Percentiles rank a stretch among this genome's conserved stretches.
Conservation (phyloP, 2,329 filamentous ascomycete genomes). For the Fusarium tanahbumbuense region DNA sequence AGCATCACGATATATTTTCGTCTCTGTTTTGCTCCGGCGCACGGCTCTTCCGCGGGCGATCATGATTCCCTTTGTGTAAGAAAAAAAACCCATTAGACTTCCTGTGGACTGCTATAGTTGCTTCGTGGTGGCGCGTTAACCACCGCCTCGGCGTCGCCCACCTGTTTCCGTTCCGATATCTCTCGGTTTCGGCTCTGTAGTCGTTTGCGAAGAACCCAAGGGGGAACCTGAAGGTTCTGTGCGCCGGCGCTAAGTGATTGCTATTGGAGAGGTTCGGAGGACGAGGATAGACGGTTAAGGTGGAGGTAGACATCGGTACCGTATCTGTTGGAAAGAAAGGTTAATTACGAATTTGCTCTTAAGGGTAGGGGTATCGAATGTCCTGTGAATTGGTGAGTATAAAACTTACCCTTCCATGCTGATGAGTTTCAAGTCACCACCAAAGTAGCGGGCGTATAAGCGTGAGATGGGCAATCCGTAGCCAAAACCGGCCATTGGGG, state of each 20-base stretch:
- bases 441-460: slow-evolving; percentile 96
- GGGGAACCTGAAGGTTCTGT: slow-evolving; percentile 46
- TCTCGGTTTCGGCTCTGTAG: slow-evolving; percentile 71
- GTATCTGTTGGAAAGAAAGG: slow-evolving; percentile 69
- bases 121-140: slow-evolving; percentile 65
- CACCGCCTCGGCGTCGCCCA: slow-evolving; percentile 86
- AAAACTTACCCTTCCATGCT: slow-evolving; percentile 95
- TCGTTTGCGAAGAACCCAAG: slow-evolving; percentile 68
- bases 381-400: slow-evolving; percentile 8
- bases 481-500: slow-evolving; percentile 99
- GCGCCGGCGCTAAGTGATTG: slow-evolving; percentile 68
- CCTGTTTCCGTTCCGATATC: slow-evolving; percentile 87
- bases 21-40: slow-evolving; percentile 39
- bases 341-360: slow-evolving; percentile 25
- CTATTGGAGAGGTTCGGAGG: slow-evolving; percentile 97
- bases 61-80: slow-evolving; percentile 42
- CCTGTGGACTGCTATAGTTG: slow-evolving; percentile 45
- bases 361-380: neutral
- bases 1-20: slow-evolving; percentile 35
- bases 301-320: slow-evolving; percentile 99
- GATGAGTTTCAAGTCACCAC: slow-evolving; percentile 95
- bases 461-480: slow-evolving; percentile 95
- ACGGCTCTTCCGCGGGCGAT: slow-evolving; percentile 40
- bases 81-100: slow-evolving; percentile 47
- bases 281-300: slow-evolving; percentile 93